These are phyloP conservation scores for Pisolithus tinctorius DNA, from an alignment of 768 basidiomycete species.

Conservation along the genomic window DNA sequence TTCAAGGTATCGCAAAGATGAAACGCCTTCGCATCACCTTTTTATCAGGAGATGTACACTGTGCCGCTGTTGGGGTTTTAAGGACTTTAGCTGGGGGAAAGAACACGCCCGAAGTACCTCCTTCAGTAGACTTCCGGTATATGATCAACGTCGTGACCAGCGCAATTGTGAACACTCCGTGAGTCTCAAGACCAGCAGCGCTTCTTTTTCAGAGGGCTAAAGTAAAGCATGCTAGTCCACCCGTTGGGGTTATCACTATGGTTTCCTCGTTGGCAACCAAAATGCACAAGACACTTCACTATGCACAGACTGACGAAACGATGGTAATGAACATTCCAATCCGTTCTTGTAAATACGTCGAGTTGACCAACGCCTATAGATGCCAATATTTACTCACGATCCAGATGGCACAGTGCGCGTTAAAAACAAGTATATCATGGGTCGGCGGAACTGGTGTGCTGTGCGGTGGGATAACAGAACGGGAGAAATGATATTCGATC, in stretches of 20 bases:
- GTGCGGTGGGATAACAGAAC: conserved; percentile 51
- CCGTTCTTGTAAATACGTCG: background rate
- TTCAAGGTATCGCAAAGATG: conserved; percentile 63
- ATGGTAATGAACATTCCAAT: conserved; percentile 48
- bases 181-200: too few relatives aligned
- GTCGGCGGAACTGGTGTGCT: conserved; percentile 81
- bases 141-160: too few relatives aligned
- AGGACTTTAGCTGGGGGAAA: too few relatives aligned
- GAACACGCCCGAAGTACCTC: too few relatives aligned
- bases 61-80: conserved; percentile 74
- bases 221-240: too few relatives aligned
- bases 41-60: conserved; percentile 91
- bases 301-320: conserved; percentile 76
- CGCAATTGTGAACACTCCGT: too few relatives aligned
- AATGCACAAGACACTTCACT: too few relatives aligned
- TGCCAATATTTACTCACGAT: conserved; percentile 71
- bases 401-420: conserved; percentile 62
- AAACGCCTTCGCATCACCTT: conserved; percentile 74
- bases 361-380: conserved; percentile 31
- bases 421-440: conserved; percentile 81
- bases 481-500: too few relatives aligned
- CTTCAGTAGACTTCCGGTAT: too few relatives aligned
- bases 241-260: too few relatives aligned
- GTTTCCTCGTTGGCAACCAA: too few relatives aligned
- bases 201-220: too few relatives aligned